Base-by-base conservation (phyloP, 345 rosid species). In the Cardiospermum halicacabum region DNA sequence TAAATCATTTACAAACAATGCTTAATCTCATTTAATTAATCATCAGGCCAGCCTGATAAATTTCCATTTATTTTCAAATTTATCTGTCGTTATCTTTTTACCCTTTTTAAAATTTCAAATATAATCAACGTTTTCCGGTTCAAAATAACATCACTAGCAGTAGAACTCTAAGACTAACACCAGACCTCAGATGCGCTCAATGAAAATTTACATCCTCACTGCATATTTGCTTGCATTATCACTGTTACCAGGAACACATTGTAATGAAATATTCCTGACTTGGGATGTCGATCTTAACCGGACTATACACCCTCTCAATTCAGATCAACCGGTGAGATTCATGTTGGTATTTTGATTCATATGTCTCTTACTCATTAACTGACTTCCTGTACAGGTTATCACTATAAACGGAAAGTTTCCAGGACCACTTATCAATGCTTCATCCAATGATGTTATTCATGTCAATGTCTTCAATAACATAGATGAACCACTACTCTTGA, bases 351-450 rank as follows among this genome's bases (percentile, higher is more conserved):
- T n/a, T n/a, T n/a, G n/a, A n/a, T n/a, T n/a, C n/a, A n/a, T n/a
- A n/a, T n/a, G n/a, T n/a, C n/a, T n/a, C n/a, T n/a, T n/a, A n/a
- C n/a, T n/a, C n/a, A n/a, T n/a, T n/a, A n/a, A n/a, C n/a, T n/a
- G n/a, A n/a, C n/a, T 66, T 53, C 61, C 51, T n/a, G 65, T 50
- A 43, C 53, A 80, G 74, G 76, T 68, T 26, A 73, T 82, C 45
- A 76, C 80, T 28, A 82, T 82, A 64, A 82, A 77, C 42, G 70
- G 74, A 13, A 49, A 62, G 65, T 82, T 82, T 65, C 87, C 84
- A 0, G 87, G 87, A 19, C 87, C 87, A 6, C 70, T 73, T 3
- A 74, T 83, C 78, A 83, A 83, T 69, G 74, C 79, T 53, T 69
- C 87, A 53, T 30, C 71, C 48, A 65, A 80, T 59, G 80, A 83